These are phyloP conservation scores for Metschnikowia similis DNA, from an alignment of 805 yeast species.

Conservation along the genomic window DNA sequence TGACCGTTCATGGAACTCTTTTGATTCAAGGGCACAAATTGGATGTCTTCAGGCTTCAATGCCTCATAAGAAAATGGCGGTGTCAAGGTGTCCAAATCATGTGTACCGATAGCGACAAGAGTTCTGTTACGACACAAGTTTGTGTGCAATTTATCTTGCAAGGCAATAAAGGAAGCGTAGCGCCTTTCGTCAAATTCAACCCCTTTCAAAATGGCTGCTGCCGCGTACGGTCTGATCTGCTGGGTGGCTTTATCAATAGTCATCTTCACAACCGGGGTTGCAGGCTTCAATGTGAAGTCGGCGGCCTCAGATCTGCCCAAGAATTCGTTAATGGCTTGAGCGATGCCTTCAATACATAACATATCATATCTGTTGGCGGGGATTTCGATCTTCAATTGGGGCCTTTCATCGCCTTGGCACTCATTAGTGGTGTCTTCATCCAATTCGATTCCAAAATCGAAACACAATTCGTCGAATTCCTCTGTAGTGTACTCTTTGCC, in stretches of 20 bases:
- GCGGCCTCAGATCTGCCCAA: conserved; percentile 70
- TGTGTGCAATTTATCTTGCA: conserved; percentile 94
- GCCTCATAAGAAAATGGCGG: conserved; percentile 90
- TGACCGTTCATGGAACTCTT: conserved; percentile 65
- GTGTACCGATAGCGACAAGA: conserved; percentile 97
- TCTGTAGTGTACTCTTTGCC: conserved; percentile 63
- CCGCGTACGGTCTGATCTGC: conserved; percentile 84
- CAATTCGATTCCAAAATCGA: conserved; percentile 94
- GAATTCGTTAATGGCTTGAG: conserved; percentile 89
- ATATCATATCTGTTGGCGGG: conserved; percentile 98
- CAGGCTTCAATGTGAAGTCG: conserved; percentile 55
- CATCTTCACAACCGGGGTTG: conserved; percentile 57
- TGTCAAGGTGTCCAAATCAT: conserved; percentile 75
- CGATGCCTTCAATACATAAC: conserved; percentile 97
- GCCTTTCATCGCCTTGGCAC: conserved; percentile 73
- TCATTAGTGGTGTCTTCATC: conserved; percentile 94
- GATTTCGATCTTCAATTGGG: conserved; percentile 94
- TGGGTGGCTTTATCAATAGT: conserved; percentile 73
- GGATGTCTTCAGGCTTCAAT: conserved; percentile 68
- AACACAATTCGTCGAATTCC: conserved; percentile 95
- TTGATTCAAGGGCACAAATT: conserved; percentile 74
- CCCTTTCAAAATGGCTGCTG: conserved; percentile 88
- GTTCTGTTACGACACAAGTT: conserved; percentile 97
- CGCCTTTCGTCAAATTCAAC: conserved; percentile 76
- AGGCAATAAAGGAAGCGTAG: conserved; percentile 89